phyloP scores from a whole-genome alignment of 495 filamentous ascomycete genomes.

The Aspergillus funiculosus region DNA sequence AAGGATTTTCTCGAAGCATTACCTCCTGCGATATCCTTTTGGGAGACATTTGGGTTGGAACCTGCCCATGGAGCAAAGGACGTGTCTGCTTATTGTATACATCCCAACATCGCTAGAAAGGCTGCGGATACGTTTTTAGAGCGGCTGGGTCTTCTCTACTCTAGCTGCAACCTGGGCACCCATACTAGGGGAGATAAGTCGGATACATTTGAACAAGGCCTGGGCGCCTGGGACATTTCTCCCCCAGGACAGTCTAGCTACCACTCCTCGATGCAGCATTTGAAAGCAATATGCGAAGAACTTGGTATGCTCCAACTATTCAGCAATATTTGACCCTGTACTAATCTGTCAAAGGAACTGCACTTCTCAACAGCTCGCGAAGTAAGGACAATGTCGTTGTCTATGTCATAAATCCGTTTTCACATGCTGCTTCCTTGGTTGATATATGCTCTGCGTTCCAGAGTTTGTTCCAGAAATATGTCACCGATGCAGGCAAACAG shows the following conservation, averaged over 20 bases:
- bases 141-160: slow-evolving; percentile 66
- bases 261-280: slow-evolving; percentile 31
- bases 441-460: slow-evolving; percentile 76
- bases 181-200: slow-evolving; percentile 54
- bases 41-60: slow-evolving; percentile 82
- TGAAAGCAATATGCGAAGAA: slow-evolving; percentile 37
- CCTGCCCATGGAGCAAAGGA: slow-evolving; percentile 76
- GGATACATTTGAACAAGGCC: slow-evolving; percentile 50
- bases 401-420: slow-evolving; percentile 78
- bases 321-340: slow-evolving; percentile 10
- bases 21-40: slow-evolving; percentile 75
- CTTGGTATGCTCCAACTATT: slow-evolving; percentile 28
- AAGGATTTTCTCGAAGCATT: slow-evolving; percentile 70
- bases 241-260: slow-evolving; percentile 26
- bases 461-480: slow-evolving; percentile 65
- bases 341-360: slow-evolving; percentile 29
- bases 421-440: slow-evolving; percentile 56
- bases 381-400: slow-evolving; percentile 66
- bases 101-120: slow-evolving; percentile 54
- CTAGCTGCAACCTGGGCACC: slow-evolving; percentile 69
- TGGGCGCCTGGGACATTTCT: slow-evolving; percentile 48
- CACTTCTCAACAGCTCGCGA: slow-evolving; percentile 40
- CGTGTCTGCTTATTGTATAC: slow-evolving; percentile 72
- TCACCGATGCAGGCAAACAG: slow-evolving; percentile 41
- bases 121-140: slow-evolving; percentile 65